Evolutionary conservation across 345 rosid genomes (phyloP).

Genomic region (Citrus cavaleriei): DNA sequence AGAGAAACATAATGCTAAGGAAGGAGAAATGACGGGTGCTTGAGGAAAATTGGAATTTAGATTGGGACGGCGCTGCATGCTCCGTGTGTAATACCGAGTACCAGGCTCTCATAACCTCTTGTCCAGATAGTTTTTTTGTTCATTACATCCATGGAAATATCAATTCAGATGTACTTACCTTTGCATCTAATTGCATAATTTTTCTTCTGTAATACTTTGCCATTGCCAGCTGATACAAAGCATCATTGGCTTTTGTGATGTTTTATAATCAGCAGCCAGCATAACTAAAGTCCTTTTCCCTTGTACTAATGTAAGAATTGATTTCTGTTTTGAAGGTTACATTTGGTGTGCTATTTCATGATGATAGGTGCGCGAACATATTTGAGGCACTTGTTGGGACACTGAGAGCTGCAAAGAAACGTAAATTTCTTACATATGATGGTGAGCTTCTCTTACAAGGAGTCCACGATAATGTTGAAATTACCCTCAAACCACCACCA

Average conservation of each 20-base stretch:
- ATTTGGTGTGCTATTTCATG: constrained; percentile 80
- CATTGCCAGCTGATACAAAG: neutral
- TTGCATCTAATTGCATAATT: neutral
- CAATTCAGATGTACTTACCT: neutral
- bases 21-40: neutral
- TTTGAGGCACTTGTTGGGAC: constrained; percentile 95
- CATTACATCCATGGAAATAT: neutral
- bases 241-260: neutral
- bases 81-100: neutral
- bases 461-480: constrained; percentile 88
- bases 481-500: constrained; percentile 55
- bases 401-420: constrained; percentile 88
- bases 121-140: neutral
- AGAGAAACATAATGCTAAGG: neutral
- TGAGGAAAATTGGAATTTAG: neutral
- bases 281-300: neutral
- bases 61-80: neutral
- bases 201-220: neutral
- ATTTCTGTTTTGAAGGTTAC: constrained; percentile 55
- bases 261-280: neutral
- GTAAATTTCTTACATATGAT: constrained; percentile 61
- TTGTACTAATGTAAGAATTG: neutral
- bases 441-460: constrained; percentile 93
- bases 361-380: constrained; percentile 89
- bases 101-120: neutral